Evolutionary conservation across 768 basidiomycete genomes (phyloP).

Genomic region (Trametes cingulata): DNA sequence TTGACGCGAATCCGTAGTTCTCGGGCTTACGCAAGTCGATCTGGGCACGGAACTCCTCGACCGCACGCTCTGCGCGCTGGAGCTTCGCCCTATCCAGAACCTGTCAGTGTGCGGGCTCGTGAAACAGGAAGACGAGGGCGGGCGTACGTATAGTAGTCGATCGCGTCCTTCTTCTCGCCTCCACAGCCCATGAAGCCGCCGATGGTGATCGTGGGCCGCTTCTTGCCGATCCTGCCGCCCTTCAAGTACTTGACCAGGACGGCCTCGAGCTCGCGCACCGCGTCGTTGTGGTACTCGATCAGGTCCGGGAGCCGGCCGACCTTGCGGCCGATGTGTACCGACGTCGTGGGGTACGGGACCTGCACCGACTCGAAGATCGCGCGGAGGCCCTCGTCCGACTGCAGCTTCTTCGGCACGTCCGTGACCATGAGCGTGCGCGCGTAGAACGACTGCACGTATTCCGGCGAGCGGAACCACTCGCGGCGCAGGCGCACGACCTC

Average conservation of each 20-base stretch:
- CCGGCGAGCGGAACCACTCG: constrained; percentile 87
- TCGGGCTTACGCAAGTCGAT: constrained; percentile 79
- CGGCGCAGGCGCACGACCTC: constrained; percentile 78
- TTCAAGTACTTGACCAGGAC: constrained; percentile 90
- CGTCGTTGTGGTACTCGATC: constrained; percentile 88
- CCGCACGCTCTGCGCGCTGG: constrained; percentile 66
- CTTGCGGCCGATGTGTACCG: constrained; percentile 84
- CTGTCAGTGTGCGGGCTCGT: not conserved
- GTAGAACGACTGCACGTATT: constrained; percentile 89
- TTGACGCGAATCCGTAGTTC: constrained; percentile 89
- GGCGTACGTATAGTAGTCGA: constrained; percentile 88
- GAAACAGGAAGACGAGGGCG: not conserved
- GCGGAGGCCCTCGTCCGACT: constrained; percentile 83
- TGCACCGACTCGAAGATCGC: constrained; percentile 69
- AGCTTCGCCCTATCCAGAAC: constrained; percentile 40
- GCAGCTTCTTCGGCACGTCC: constrained; percentile 75
- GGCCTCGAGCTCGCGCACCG: constrained; percentile 91
- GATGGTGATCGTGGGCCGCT: constrained; percentile 76
- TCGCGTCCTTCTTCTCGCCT: constrained; percentile 85
- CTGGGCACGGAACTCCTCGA: constrained; percentile 70
- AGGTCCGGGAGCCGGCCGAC: constrained; percentile 88
- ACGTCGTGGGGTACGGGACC: constrained; percentile 87
- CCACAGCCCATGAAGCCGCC: constrained; percentile 85
- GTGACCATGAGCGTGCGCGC: constrained; percentile 87
- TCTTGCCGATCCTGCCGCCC: constrained; percentile 73